Conservation (phyloP, 805 yeast genomes). For the Lachancea meyersii region DNA sequence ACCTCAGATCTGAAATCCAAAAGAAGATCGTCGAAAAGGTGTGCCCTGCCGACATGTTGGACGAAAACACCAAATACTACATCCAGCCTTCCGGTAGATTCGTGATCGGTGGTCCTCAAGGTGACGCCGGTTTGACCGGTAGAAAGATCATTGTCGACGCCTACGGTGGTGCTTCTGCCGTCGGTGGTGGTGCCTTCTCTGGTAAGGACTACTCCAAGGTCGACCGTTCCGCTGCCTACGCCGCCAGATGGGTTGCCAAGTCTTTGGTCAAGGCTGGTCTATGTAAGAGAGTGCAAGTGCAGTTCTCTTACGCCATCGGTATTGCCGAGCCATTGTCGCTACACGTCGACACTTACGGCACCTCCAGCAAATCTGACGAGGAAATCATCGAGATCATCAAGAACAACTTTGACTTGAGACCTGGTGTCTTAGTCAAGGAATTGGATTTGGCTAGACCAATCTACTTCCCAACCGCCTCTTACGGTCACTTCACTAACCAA, state of each 20-base stretch:
- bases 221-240: constrained; percentile 99
- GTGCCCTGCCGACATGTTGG: constrained; percentile 83
- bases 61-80: constrained; percentile 93
- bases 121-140: constrained; percentile 99
- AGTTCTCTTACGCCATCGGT: constrained; percentile 99
- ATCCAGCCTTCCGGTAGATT: constrained; percentile 99
- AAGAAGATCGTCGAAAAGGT: constrained; percentile 85
- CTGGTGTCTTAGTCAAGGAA: constrained; percentile 97
- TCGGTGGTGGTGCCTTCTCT: constrained; percentile 99
- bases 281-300: constrained; percentile 96
- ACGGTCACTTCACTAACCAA: constrained; percentile 99
- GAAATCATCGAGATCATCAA: constrained; percentile 88
- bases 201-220: constrained; percentile 99
- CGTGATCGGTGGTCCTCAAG: constrained; percentile 99
- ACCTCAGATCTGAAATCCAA: constrained; percentile 71
- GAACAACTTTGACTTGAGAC: constrained; percentile 97
- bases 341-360: constrained; percentile 97
- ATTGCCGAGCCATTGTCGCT: constrained; percentile 98
- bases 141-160: constrained; percentile 99
- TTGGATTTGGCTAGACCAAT: constrained; percentile 98
- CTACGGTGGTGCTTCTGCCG: constrained; percentile 99
- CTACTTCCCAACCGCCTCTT: constrained; percentile 97
- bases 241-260: constrained; percentile 99
- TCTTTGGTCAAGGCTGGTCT: constrained; percentile 91
- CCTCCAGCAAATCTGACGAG: constrained; percentile 81